A percentile compares a stretch with the other conserved stretches of the same genome.
These are phyloP conservation scores for Boletus pseudo-olivaceus DNA, from an alignment of 768 basidiomycete genomes.

Conservation along the genomic window DNA sequence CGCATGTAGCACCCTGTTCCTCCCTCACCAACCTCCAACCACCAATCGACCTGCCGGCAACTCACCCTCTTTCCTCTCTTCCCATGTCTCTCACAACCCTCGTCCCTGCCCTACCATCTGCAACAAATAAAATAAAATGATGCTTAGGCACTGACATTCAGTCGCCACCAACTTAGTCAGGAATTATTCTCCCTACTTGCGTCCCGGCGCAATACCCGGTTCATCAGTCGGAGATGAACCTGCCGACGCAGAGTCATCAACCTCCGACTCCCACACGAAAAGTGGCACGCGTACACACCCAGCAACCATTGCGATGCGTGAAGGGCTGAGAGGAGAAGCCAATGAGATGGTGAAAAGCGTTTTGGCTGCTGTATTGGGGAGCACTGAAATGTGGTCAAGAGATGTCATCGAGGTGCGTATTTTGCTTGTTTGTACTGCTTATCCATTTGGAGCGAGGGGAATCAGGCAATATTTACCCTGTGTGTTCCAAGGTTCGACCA, in stretches of 20 bases:
- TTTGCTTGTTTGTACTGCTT: slow-evolving; percentile 1
- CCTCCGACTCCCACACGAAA: slow-evolving; percentile 40
- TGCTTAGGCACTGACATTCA: slow-evolving; percentile 64
- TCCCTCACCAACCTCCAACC: slow-evolving; percentile 27
- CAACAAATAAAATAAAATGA: slow-evolving; percentile 22
- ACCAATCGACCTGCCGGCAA: slow-evolving; percentile 23
- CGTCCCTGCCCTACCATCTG: slow-evolving; percentile 31
- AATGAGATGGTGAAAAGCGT: slow-evolving; percentile 72
- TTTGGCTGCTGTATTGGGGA: slow-evolving; percentile 17
- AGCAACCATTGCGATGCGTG: slow-evolving; percentile 64
- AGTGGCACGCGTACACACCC: slow-evolving; percentile 51
- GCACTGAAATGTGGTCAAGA: slow-evolving; percentile 57
- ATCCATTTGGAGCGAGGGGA: background rate
- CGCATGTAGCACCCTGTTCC: slow-evolving; percentile 13
- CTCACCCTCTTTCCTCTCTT: slow-evolving; percentile 26
- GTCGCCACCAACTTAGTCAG: slow-evolving; percentile 86
- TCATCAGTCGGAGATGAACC: slow-evolving; percentile 5
- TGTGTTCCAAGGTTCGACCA: slow-evolving; percentile 39
- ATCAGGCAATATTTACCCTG: slow-evolving; percentile 43
- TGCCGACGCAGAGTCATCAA: slow-evolving; percentile 1
- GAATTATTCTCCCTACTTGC: slow-evolving; percentile 87
- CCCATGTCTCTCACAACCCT: slow-evolving; percentile 20
- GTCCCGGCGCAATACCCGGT: slow-evolving; percentile 26
- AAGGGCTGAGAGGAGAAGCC: slow-evolving; percentile 61
- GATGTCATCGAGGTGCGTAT: slow-evolving; percentile 39